These are phyloP conservation scores for Xylariales sp. DNA, from an alignment of 2,329 filamentous ascomycete genomes.

Conservation along the genomic window DNA sequence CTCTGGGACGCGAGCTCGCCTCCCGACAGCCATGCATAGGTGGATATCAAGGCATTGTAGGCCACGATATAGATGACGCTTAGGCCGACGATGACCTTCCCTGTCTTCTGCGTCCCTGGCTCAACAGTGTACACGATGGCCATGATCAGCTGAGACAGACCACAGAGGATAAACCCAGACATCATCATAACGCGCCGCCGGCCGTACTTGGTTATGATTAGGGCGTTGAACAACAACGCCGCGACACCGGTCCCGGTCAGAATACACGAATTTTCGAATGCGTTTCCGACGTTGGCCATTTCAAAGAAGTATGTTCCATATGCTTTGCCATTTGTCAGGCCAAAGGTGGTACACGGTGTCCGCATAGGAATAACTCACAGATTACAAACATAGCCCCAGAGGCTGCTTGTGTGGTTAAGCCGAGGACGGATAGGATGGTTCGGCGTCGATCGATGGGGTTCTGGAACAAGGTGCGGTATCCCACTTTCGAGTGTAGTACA, in stretches of 20 bases:
- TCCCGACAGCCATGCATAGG: slow-evolving; percentile 68
- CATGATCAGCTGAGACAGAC: slow-evolving; percentile 64
- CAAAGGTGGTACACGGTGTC: neutral
- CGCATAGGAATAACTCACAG: slow-evolving; percentile 49
- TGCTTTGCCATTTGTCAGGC: slow-evolving; percentile 52
- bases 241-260: slow-evolving; percentile 64
- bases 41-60: slow-evolving; percentile 65
- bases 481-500: slow-evolving; percentile 48
- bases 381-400: slow-evolving; percentile 69
- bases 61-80: slow-evolving; percentile 65
- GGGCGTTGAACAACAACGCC: slow-evolving; percentile 65
- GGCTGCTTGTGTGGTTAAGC: slow-evolving; percentile 63
- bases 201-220: slow-evolving; percentile 64
- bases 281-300: slow-evolving; percentile 66
- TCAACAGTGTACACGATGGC: slow-evolving; percentile 63
- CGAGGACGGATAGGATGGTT: slow-evolving; percentile 60
- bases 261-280: slow-evolving; percentile 68
- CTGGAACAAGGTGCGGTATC: slow-evolving; percentile 60
- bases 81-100: slow-evolving; percentile 63
- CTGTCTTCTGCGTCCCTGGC: slow-evolving; percentile 52
- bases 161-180: slow-evolving; percentile 62
- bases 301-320: slow-evolving; percentile 70
- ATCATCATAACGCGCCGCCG: slow-evolving; percentile 65
- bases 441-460: slow-evolving; percentile 64
- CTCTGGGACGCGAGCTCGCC: slow-evolving; percentile 68